A percentile compares a stretch with the other conserved stretches of the same genome.
Conservation (phyloP, 2,329 filamentous ascomycete genomes). For the Cercospora sp. region DNA sequence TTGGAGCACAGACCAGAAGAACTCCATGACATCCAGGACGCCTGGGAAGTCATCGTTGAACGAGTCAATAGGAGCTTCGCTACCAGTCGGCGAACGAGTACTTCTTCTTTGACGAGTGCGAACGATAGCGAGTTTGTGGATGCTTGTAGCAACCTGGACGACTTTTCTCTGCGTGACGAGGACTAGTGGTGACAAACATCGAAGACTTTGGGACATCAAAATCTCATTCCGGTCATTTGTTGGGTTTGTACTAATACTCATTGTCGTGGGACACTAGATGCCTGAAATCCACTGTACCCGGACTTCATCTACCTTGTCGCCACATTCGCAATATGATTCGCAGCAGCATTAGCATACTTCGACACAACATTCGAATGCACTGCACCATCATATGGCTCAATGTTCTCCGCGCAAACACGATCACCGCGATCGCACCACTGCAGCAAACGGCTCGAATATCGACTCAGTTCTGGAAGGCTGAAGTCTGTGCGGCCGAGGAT, state of each 20-base stretch:
- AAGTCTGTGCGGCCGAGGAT: neutral
- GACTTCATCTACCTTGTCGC: neutral
- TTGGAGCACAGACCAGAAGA: neutral
- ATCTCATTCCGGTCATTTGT: neutral
- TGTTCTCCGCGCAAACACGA: neutral
- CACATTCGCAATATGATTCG: constrained; percentile 4
- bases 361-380: constrained; percentile 3
- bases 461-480: neutral
- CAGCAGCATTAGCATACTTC: neutral
- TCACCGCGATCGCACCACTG: constrained; percentile 2
- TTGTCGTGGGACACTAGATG: neutral
- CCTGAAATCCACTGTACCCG: neutral
- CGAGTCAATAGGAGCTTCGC: neutral
- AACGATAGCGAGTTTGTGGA: neutral
- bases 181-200: neutral
- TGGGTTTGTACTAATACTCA: neutral
- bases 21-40: neutral
- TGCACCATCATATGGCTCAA: neutral
- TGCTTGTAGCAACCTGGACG: neutral
- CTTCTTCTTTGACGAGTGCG: neutral
- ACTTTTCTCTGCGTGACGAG: neutral
- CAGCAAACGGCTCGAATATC: neutral
- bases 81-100: neutral
- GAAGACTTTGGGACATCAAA: neutral
- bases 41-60: neutral